A percentile compares a stretch with the other conserved stretches of the same genome.
Conservation (phyloP, 2,329 filamentous ascomycete species). For the Hortaea sp. region DNA sequence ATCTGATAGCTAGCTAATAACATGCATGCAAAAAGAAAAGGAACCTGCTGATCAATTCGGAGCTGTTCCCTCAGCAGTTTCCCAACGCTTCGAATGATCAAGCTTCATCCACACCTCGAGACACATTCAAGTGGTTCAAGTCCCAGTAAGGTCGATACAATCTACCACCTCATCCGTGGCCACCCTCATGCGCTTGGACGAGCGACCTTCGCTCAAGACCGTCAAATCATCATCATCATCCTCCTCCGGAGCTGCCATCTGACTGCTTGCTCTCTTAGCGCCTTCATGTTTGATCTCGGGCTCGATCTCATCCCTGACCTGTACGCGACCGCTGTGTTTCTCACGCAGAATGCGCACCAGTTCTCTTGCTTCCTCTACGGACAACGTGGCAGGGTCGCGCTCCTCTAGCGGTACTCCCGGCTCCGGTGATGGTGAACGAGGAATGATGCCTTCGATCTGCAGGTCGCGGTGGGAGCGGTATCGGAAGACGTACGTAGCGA, state of each 20-base stretch:
- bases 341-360: conserved; percentile 9
- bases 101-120: too few relatives aligned
- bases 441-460: conserved; percentile 18
- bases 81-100: too few relatives aligned
- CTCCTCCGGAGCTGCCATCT: conserved; percentile 1
- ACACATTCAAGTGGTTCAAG: conserved; percentile 4
- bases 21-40: too few relatives aligned
- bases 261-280: conserved; percentile 7
- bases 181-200: conserved; percentile 7
- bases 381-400: conserved; percentile 15
- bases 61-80: too few relatives aligned
- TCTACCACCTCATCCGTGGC: conserved; percentile 13
- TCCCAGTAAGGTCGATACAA: conserved; percentile 15
- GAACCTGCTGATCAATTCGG: too few relatives aligned
- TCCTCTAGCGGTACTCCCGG: conserved; percentile 15
- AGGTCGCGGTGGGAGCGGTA: conserved; percentile 16
- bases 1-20: too few relatives aligned
- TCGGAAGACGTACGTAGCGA: conserved; percentile 15
- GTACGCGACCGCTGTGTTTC: background rate
- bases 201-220: conserved; percentile 4
- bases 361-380: conserved; percentile 15
- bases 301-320: conserved; percentile 1
- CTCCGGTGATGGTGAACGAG: conserved; percentile 14
- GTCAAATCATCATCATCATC: conserved; percentile 11
- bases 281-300: conserved; percentile 13